Base-by-base conservation (phyloP, 768 basidiomycete genomes). In the Trametes coccinea region DNA sequence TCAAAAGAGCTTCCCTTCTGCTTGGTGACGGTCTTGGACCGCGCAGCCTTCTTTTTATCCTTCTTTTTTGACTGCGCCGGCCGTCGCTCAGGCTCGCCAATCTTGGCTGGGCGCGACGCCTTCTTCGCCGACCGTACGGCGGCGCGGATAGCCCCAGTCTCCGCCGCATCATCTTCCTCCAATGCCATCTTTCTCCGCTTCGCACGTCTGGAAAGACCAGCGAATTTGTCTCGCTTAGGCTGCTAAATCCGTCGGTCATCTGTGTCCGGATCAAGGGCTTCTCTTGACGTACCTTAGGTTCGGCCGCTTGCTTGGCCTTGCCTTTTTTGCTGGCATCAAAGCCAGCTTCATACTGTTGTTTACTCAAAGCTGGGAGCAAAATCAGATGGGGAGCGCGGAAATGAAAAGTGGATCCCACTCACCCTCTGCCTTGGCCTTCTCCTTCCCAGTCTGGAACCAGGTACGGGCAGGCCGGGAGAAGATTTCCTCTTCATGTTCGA, bases 401-500 rank as follows among this genome's bases (percentile, higher is more conserved):
- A 49, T 53, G 52, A 55, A 52, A 27, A 53, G 57, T 37, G 27
- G 59, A 47, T 40, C 30, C 46, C 22, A 48, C 56, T 47, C 31
- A 96, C 95, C 89, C 84, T 89, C 85, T 4, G 93, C 82, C 61
- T 83, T 84, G 63, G 80, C 75, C 77, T 91, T 98, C 68, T 97
- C 93, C 73, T 89, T 90, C 59, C 81, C 79, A 8, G 82, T 86
- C 76, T 98, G 97, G 82, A 99, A 99, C 97, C 97, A 99, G n/a
- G 95, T 98, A 67, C 96, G 83, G 16, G 94, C 93, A 5, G 97
- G 97, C 60, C 95, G 81, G 22, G 92, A 88, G 73, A 86, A 92
- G 67, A 99, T 99, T 77, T 98, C 96, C 10, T 81, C 84, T 74
- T 92, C 84, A 65, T 98, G 93, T 72, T 97, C 90, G 51, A 98